Base-by-base conservation (phyloP, 495 filamentous ascomycete genomes). In the Hypoxylon intermedium region DNA sequence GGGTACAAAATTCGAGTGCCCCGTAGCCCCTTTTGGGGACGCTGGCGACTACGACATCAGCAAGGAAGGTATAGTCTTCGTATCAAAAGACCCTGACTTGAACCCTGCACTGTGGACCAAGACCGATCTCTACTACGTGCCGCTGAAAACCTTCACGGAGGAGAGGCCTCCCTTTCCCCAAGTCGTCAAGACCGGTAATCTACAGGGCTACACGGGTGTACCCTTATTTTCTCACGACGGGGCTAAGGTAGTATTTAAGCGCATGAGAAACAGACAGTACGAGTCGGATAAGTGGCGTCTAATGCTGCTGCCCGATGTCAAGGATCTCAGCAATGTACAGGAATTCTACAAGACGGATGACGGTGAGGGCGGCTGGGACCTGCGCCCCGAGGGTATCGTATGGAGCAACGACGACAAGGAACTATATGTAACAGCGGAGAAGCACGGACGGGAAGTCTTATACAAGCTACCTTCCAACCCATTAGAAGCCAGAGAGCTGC, bases 261-360 rank as follows among this genome's bases (percentile, higher is more conserved):
- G 87, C 26, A 93, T 93, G 90, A 79, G 82, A 19, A 77, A 85
- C 57, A 85, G 88, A 62, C 91, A 91, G 18, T 97, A 98, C 68
- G 93, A 98, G 74, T 88, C 88, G 7, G 93, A 97, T 76, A 90
- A 91, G 72, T 89, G 92, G 42, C 80, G 89, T 3, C 80, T 96
- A 3, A 72, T 97, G 47, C 74, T 96, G 11, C 55, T 85, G 5
- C 77, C 78, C 1, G 77, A 85, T 68, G 70, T 91, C 42, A 73
- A 74, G 5, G 83, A 88, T 61, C 77, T 84, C 5, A 80, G 78
- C 75, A 82, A 78, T 65, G 81, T 83, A 56, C 77, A 85, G 31
- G 86, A 89, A 54, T 83, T 88, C 33, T 88, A 85, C 69, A 72
- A 78, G 41, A 86, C 85, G 0, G 51, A 79, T 1, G 83, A 89